phyloP scores from a whole-genome alignment of 257 asterid species.

The Oldenlandia corymbosa region DNA sequence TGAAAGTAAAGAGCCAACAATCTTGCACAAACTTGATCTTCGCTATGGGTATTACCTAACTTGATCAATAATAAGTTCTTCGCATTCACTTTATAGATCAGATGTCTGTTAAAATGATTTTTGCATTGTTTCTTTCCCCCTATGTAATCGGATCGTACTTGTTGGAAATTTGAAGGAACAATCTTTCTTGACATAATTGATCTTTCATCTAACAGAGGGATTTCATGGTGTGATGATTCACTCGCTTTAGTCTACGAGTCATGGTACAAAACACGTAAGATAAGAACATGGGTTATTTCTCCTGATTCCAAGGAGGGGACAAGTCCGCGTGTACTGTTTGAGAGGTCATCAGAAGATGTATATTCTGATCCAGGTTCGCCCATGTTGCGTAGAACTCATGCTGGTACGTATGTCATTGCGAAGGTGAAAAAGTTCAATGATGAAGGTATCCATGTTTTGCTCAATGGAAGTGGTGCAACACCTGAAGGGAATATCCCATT shows the following conservation, averaged over 20 bases:
- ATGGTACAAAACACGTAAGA: slow-evolving; percentile 82
- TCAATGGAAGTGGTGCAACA: slow-evolving; percentile 94
- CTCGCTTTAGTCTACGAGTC: slow-evolving; percentile 93
- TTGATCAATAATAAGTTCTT: slow-evolving; percentile 2
- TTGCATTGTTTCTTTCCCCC: too few relatives aligned
- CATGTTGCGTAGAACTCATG: slow-evolving; percentile 73
- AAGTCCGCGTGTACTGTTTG: slow-evolving; percentile 74
- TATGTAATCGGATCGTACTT: too few relatives aligned
- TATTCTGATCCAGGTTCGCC: slow-evolving; percentile 99
- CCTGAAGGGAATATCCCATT: slow-evolving; percentile 94
- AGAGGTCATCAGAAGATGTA: slow-evolving; percentile 98
- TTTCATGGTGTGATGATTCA: slow-evolving; percentile 92
- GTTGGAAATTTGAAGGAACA: background rate
- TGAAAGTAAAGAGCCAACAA: slow-evolving; percentile 56
- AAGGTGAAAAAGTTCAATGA: slow-evolving; percentile 70
- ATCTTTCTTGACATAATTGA: slow-evolving; percentile 15
- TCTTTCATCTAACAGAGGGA: slow-evolving; percentile 53
- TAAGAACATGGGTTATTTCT: slow-evolving; percentile 74
- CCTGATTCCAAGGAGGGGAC: slow-evolving; percentile 61
- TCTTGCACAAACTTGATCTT: slow-evolving; percentile 84
- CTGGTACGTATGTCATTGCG: slow-evolving; percentile 88
- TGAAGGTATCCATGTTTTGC: slow-evolving; percentile 49
- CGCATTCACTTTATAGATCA: background rate
- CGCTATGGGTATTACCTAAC: slow-evolving; percentile 69
- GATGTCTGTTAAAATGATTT: background rate